A percentile compares a stretch with the other conserved stretches of the same genome.
These are phyloP conservation scores for Carallia brachiata DNA, from an alignment of 345 rosid genomes.

Conservation along the genomic window DNA sequence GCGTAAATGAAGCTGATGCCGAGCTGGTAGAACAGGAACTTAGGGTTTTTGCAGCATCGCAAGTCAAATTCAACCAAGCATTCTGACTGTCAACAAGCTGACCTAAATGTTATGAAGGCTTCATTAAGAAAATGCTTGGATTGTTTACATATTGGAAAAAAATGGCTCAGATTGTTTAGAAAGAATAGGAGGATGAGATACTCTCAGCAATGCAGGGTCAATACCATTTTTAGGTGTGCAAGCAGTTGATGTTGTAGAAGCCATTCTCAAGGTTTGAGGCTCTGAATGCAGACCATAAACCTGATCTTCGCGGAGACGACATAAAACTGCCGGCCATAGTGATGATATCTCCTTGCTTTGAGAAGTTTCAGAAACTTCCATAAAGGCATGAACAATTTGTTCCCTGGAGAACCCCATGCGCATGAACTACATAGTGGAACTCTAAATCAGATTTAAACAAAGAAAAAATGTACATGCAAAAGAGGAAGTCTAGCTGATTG, in stretches of 20 bases:
- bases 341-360: constrained; percentile 51
- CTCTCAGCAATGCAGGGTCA: not conserved
- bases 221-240: constrained; percentile 19
- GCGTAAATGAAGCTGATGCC: constrained; percentile 26
- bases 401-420: constrained; percentile 64
- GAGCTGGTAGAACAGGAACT: constrained; percentile 32
- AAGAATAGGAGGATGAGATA: constrained; percentile 5
- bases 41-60: constrained; percentile 27
- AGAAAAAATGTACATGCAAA: not conserved
- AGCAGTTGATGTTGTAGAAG: constrained; percentile 18
- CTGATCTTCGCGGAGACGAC: constrained; percentile 66
- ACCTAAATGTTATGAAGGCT: constrained; percentile 41
- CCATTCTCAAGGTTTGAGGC: constrained; percentile 28
- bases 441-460: constrained; percentile 4
- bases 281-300: constrained; percentile 42
- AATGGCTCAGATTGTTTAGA: not conserved
- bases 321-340: constrained; percentile 61
- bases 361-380: constrained; percentile 60
- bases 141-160: not conserved
- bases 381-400: constrained; percentile 49
- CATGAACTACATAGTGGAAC: constrained; percentile 39
- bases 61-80: constrained; percentile 30
- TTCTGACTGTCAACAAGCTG: constrained; percentile 30
- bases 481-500: not conserved
- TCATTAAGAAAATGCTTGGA: constrained; percentile 3